These are phyloP conservation scores for Pinus tabuliformis DNA, from an alignment of 75 land plant genomes.

Conservation along the genomic window DNA sequence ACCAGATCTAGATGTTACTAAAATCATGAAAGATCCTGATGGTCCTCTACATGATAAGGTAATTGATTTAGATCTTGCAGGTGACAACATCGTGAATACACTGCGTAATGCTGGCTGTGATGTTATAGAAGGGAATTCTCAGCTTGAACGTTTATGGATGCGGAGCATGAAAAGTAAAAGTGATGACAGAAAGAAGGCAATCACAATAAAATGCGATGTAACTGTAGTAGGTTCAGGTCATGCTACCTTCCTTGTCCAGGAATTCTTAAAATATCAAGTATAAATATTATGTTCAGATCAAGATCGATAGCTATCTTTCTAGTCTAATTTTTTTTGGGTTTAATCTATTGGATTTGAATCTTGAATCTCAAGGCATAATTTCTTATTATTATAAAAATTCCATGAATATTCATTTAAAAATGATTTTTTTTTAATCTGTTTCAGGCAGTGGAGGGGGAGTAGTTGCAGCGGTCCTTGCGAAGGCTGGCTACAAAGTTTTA, in stretches of 20 bases:
- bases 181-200: not conserved
- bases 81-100: not conserved
- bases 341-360: too few species aligned
- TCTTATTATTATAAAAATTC: too few species aligned
- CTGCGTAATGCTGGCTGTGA: slow-evolving; percentile 14
- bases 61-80: not conserved
- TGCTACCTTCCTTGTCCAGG: too few species aligned
- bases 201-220: slow-evolving; percentile 67
- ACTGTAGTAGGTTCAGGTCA: slow-evolving; percentile 70
- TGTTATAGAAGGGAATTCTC: not conserved
- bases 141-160: not conserved
- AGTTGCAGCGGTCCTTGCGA: slow-evolving; percentile 41
- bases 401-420: too few species aligned
- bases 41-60: not conserved
- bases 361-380: too few species aligned
- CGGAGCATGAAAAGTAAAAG: not conserved
- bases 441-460: slow-evolving; percentile 73
- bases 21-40: not conserved
- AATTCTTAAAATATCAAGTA: too few species aligned
- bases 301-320: too few species aligned
- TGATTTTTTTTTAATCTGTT: too few species aligned
- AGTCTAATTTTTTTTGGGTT: too few species aligned
- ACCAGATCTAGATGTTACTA: slow-evolving; percentile 10
- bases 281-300: too few species aligned
- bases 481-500: slow-evolving; percentile 73